A percentile compares a stretch with the other conserved stretches of the same genome.
phyloP scores from a whole-genome alignment of 805 yeast genomes.

The Spathaspora sp. region DNA sequence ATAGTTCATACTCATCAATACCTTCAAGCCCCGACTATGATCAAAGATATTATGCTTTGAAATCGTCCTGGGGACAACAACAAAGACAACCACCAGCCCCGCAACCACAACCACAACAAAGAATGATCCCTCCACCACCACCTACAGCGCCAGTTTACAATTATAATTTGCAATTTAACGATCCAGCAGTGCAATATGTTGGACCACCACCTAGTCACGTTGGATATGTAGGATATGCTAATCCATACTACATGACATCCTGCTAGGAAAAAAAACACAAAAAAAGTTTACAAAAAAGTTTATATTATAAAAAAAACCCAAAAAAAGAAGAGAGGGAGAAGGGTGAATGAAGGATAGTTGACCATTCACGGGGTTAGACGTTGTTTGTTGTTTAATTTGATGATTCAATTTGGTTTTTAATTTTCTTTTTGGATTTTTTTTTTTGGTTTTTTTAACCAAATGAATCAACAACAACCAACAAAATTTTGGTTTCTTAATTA shows the following conservation, averaged over 20 bases:
- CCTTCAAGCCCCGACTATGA: neutral
- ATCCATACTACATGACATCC: conserved; percentile 35
- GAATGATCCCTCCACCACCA: conserved; percentile 3
- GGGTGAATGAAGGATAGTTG: neutral
- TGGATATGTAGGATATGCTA: conserved; percentile 31
- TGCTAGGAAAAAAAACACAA: conserved; percentile 9
- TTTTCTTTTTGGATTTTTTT: neutral
- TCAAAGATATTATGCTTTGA: neutral
- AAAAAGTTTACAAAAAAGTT: neutral
- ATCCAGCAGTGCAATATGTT: conserved; percentile 1
- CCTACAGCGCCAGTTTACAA: neutral
- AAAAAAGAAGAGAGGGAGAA: neutral
- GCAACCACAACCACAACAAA: neutral
- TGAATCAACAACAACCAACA: neutral
- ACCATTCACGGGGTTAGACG: too few species aligned
- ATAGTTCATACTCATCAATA: neutral
- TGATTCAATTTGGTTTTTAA: neutral
- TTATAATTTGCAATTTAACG: conserved; percentile 1
- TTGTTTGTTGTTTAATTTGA: neutral
- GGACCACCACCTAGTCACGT: conserved; percentile 3
- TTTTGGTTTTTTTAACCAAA: neutral
- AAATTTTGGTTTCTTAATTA: neutral
- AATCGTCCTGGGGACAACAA: neutral
- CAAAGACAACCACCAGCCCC: neutral
- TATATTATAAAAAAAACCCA: neutral